Conservation (phyloP, 768 basidiomycete genomes). For the Phanerochaete carnosa region DNA sequence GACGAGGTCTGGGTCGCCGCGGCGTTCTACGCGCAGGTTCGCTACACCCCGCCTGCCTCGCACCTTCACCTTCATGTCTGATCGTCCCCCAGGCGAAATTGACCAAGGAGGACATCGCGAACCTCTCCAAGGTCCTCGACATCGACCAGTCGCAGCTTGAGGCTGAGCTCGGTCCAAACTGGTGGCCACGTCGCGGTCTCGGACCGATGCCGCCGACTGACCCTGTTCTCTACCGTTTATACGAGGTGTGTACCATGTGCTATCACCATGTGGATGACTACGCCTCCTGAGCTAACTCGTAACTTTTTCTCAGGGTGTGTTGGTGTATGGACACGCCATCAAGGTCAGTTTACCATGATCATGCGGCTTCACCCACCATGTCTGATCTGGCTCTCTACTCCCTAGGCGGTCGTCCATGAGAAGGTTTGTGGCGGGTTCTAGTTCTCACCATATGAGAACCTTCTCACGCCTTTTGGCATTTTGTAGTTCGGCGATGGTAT, state of each 20-base stretch:
- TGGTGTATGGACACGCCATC: conserved; percentile 78
- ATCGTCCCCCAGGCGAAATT: conserved; percentile 57
- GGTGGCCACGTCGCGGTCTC: conserved; percentile 74
- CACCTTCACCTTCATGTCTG: background rate
- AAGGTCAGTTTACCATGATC: conserved; percentile 44
- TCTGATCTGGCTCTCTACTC: conserved; percentile 1
- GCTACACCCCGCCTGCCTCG: conserved; percentile 3
- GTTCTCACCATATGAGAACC: background rate
- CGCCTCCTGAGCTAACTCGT: background rate
- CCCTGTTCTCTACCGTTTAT: conserved; percentile 78
- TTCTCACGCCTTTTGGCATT: background rate
- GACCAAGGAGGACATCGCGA: conserved; percentile 51
- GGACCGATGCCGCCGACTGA: conserved; percentile 73
- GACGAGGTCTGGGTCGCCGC: conserved; percentile 85
- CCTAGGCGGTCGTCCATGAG: conserved; percentile 71
- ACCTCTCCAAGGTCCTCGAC: conserved; percentile 48
- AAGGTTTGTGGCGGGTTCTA: conserved; percentile 40
- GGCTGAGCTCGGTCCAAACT: conserved; percentile 53
- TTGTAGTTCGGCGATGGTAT: conserved; percentile 85
- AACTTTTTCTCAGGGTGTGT: conserved; percentile 45
- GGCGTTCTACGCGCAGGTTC: conserved; percentile 77
- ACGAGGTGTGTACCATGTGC: conserved; percentile 50
- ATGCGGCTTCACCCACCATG: background rate
- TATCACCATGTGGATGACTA: background rate
- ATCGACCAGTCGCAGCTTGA: conserved; percentile 38